phyloP scores from a whole-genome alignment of 2,329 filamentous ascomycete genomes.

The Keithomyces neogunnii region DNA sequence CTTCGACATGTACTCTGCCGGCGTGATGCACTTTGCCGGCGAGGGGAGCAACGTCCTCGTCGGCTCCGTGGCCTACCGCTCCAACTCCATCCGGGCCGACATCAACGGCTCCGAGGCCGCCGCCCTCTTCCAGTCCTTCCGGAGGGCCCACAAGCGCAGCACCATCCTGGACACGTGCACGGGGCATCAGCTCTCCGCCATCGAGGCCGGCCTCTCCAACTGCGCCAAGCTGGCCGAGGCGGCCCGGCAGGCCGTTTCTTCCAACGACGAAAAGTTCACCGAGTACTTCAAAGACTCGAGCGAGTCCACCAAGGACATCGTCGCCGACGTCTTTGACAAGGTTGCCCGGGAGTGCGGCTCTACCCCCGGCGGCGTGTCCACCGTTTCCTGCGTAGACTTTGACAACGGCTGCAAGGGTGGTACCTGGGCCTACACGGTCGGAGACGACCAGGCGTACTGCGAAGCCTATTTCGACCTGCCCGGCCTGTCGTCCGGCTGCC shows the following conservation, averaged over 20 bases:
- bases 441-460: conserved; percentile 53
- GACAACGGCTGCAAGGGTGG: conserved; percentile 39
- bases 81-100: conserved; percentile 49
- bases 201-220: conserved; percentile 43
- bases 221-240: conserved; percentile 43
- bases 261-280: conserved; percentile 40
- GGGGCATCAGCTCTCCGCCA: conserved; percentile 32
- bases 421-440: conserved; percentile 53
- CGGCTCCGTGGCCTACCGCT: conserved; percentile 46
- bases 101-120: conserved; percentile 50
- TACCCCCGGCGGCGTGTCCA: conserved; percentile 35
- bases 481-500: conserved; percentile 41
- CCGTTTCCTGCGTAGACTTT: conserved; percentile 51
- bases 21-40: conserved; percentile 46
- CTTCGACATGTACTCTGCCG: conserved; percentile 47
- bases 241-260: conserved; percentile 42
- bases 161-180: conserved; percentile 46
- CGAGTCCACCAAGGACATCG: conserved; percentile 33
- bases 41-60: conserved; percentile 41
- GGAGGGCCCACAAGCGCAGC: conserved; percentile 38
- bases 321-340: conserved; percentile 41
- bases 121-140: conserved; percentile 37
- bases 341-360: conserved; percentile 48
- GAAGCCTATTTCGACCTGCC: conserved; percentile 50
- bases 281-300: conserved; percentile 57